phyloP scores from a whole-genome alignment of 2,329 filamentous ascomycete species.

The Penicillium sp. region DNA sequence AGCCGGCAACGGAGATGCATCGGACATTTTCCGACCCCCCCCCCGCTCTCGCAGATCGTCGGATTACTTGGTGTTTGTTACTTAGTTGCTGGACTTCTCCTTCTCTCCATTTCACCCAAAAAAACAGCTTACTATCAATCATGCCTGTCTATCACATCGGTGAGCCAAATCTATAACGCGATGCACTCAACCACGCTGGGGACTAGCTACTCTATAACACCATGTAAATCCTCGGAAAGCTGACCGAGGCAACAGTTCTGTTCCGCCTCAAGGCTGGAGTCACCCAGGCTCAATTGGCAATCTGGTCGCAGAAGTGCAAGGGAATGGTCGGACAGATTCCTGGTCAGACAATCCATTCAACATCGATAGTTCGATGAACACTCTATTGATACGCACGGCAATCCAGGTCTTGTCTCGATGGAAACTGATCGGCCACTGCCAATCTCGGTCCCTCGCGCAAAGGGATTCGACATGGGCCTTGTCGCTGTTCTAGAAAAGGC shows the following conservation, averaged over 20 bases:
- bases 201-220: neutral
- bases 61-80: neutral
- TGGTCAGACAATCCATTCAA: constrained; percentile 22
- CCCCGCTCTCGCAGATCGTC: neutral
- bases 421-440: constrained; percentile 43
- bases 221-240: neutral
- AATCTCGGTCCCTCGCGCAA: constrained; percentile 46
- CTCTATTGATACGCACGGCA: neutral
- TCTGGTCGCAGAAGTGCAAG: constrained; percentile 36
- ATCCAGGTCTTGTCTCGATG: constrained; percentile 38
- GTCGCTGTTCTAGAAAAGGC: constrained; percentile 52
- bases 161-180: constrained; percentile 27
- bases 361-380: too few relatives aligned
- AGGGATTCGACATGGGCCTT: constrained; percentile 52
- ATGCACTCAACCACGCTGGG: neutral
- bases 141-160: constrained; percentile 50
- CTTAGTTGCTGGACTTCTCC: neutral
- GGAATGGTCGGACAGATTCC: constrained; percentile 50
- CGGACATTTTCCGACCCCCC: constrained; percentile 7
- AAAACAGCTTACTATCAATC: neutral
- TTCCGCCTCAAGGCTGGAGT: constrained; percentile 49
- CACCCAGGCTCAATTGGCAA: constrained; percentile 35
- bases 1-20: neutral
- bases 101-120: neutral
- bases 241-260: constrained; percentile 37